Percentiles rank a stretch among this genome's conserved stretches.
These are phyloP conservation scores for Vigna mungo DNA, from an alignment of 306 rosid genomes.

Conservation along the genomic window DNA sequence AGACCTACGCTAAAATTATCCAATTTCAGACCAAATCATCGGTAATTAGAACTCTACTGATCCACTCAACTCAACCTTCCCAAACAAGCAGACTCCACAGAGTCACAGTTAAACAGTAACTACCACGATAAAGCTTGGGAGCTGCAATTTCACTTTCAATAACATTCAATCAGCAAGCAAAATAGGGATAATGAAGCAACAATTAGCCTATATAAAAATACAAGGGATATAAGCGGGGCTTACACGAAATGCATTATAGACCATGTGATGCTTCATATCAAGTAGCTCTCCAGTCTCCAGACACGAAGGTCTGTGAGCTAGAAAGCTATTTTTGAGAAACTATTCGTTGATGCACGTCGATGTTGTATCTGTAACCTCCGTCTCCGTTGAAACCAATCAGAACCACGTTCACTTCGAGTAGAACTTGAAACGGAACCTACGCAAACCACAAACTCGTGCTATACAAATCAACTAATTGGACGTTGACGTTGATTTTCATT, in stretches of 20 bases:
- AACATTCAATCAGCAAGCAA: constrained; percentile 8
- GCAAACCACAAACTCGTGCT: neutral
- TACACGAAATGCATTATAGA: constrained; percentile 80
- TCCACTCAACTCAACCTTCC: constrained; percentile 3
- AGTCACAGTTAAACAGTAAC: neutral
- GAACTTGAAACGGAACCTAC: constrained; percentile 97
- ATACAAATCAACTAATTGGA: constrained; percentile 4
- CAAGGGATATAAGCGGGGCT: constrained; percentile 36
- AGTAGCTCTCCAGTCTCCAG: constrained; percentile 86
- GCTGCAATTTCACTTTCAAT: constrained; percentile 11
- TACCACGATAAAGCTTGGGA: neutral
- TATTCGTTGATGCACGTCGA: constrained; percentile 75
- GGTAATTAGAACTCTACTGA: neutral
- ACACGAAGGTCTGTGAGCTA: constrained; percentile 86
- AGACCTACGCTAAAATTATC: constrained; percentile 9
- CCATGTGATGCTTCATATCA: constrained; percentile 87
- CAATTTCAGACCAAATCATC: constrained; percentile 1
- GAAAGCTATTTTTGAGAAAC: constrained; percentile 74
- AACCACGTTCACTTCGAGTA: constrained; percentile 90
- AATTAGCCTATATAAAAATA: neutral
- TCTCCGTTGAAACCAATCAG: constrained; percentile 82
- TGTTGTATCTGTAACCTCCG: constrained; percentile 77
- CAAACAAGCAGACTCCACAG: neutral
- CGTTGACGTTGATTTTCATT: neutral
- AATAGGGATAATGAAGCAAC: neutral